Evolutionary conservation across 2,329 filamentous ascomycete species (phyloP).

Genomic region (Fusarium penzigii): DNA sequence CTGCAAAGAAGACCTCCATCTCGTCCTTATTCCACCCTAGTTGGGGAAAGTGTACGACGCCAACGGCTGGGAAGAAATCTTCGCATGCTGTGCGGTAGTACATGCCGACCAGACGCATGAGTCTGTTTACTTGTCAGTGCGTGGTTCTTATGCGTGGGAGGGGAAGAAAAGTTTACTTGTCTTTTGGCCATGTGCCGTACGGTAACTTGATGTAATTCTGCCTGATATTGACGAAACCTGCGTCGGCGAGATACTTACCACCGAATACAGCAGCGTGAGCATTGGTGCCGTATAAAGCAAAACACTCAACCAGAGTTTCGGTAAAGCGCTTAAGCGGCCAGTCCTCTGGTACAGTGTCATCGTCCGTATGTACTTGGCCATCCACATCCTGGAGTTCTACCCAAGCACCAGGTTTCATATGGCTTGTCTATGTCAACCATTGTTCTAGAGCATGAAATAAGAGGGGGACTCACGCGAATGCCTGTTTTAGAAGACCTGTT

Average conservation of each 20-base stretch:
- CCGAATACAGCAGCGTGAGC: conserved; percentile 41
- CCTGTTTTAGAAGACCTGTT: conserved; percentile 30
- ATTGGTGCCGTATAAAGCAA: conserved; percentile 39
- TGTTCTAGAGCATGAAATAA: conserved; percentile 30
- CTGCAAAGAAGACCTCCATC: conserved; percentile 35
- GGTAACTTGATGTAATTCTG: conserved; percentile 45
- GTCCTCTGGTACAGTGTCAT: conserved; percentile 35
- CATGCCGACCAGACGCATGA: conserved; percentile 42
- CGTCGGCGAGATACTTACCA: conserved; percentile 35
- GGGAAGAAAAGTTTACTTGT: conserved; percentile 31
- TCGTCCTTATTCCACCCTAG: conserved; percentile 38
- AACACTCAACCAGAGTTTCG: conserved; percentile 37
- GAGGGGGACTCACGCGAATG: conserved; percentile 33
- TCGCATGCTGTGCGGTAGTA: conserved; percentile 44
- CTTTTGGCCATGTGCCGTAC: conserved; percentile 48
- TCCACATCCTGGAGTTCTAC: conserved; percentile 49
- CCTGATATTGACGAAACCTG: conserved; percentile 42
- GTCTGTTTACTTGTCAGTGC: conserved; percentile 16
- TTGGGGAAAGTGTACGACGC: conserved; percentile 40
- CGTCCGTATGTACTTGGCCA: conserved; percentile 40
- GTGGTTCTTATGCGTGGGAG: fast-evolving
- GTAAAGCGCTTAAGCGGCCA: conserved; percentile 38
- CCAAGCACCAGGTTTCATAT: conserved; percentile 46
- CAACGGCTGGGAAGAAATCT: conserved; percentile 43
- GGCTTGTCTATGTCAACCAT: conserved; percentile 20